phyloP scores from a whole-genome alignment of 768 basidiomycete genomes.

The Sistotremastrum niveocremeum region DNA sequence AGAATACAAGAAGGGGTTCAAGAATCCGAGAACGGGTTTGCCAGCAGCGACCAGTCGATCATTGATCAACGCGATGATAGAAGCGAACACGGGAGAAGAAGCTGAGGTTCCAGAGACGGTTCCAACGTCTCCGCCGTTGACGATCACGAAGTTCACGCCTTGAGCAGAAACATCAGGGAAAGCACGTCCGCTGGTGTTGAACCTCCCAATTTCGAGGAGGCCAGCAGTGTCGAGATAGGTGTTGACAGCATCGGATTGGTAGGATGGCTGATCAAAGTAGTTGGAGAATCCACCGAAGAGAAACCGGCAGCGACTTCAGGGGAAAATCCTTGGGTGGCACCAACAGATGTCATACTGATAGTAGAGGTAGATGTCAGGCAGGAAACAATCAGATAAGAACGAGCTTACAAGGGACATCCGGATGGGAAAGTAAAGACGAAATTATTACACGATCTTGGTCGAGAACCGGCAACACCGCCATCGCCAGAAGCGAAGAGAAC shows the following conservation, averaged over 20 bases:
- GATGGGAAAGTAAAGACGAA: slow-evolving; percentile 24
- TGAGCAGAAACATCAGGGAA: slow-evolving; percentile 29
- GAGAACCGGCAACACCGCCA: slow-evolving; percentile 22
- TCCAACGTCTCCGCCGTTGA: slow-evolving; percentile 7
- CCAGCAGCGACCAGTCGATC: slow-evolving; percentile 17
- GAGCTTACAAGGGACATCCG: slow-evolving; percentile 20
- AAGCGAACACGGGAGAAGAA: slow-evolving; percentile 21
- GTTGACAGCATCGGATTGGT: slow-evolving; percentile 12
- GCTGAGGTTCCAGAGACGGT: slow-evolving; percentile 19
- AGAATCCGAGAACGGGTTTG: slow-evolving; percentile 19
- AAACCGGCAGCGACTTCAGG: slow-evolving; percentile 19
- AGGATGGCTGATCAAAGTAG: slow-evolving; percentile 16
- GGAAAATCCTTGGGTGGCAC: slow-evolving; percentile 17
- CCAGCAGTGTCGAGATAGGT: slow-evolving; percentile 1
- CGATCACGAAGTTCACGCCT: slow-evolving; percentile 24
- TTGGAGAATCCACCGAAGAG: slow-evolving; percentile 25
- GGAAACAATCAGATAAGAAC: not conserved
- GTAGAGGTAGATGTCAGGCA: not conserved
- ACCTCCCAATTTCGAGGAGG: slow-evolving; percentile 1
- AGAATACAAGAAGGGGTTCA: slow-evolving; percentile 24
- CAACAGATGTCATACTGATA: slow-evolving; percentile 21
- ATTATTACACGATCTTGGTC: slow-evolving; percentile 13
- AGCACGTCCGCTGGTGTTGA: slow-evolving; percentile 17
- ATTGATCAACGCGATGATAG: slow-evolving; percentile 21
- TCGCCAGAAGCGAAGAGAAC: slow-evolving; percentile 27